These are phyloP conservation scores for Pharus latifolius DNA, from an alignment of 176 grass and related monocot genomes.

Conservation along the genomic window DNA sequence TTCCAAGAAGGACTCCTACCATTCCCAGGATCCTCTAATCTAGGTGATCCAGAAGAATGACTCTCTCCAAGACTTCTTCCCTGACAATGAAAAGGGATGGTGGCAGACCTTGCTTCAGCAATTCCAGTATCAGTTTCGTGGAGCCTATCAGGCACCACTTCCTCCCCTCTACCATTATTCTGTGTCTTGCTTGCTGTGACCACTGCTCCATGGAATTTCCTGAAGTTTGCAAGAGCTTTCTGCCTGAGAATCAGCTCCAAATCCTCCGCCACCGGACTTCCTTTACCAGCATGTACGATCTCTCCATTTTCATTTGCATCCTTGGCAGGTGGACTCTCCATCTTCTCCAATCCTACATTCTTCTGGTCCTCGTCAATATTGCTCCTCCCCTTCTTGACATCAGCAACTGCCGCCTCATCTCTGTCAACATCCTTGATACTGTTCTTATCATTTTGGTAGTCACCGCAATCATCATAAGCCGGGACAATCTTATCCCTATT, in stretches of 20 bases:
- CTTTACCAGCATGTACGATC: constrained; percentile 2
- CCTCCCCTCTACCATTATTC: constrained; percentile 15
- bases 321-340: constrained; percentile 5
- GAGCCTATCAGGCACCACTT: not conserved
- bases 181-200: constrained; percentile 12
- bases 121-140: not conserved
- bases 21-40: constrained; percentile 2
- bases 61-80: constrained; percentile 16
- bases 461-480: constrained; percentile 18
- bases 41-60: constrained; percentile 7
- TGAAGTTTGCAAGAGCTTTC: constrained; percentile 87
- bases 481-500: constrained; percentile 28
- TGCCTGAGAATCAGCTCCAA: constrained; percentile 75
- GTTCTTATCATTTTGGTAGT: not conserved
- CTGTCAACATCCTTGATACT: not conserved
- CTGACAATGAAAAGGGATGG: constrained; percentile 5
- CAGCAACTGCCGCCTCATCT: not conserved
- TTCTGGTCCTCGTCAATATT: constrained; percentile 10
- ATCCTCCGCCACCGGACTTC: constrained; percentile 34
- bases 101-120: constrained; percentile 3
- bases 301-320: constrained; percentile 8
- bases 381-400: not conserved
- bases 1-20: not conserved
- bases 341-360: not conserved
- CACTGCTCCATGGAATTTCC: constrained; percentile 39